These are phyloP conservation scores for Rhodotorula mucilaginosa DNA, from an alignment of 1,284 basidiomycete genomes.

Conservation along the genomic window DNA sequence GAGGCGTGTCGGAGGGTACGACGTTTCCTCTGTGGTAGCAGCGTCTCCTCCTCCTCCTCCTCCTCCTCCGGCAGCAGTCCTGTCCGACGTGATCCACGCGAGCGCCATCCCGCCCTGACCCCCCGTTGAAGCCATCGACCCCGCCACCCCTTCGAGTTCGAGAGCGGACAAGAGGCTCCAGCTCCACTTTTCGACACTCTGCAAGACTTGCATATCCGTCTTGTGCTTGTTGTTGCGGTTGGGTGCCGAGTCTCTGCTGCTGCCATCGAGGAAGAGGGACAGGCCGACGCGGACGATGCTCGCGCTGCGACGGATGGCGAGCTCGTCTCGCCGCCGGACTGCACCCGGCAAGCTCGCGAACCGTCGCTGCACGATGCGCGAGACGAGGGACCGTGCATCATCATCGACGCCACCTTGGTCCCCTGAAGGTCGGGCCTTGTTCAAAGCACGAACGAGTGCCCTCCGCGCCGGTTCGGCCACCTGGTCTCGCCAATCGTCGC, in stretches of 20 bases:
- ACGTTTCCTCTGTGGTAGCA: slow-evolving; percentile 45
- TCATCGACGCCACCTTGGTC: slow-evolving; percentile 29
- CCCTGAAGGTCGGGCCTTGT: slow-evolving; percentile 45
- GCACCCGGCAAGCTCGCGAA: slow-evolving; percentile 72
- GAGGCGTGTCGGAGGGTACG: slow-evolving; percentile 16
- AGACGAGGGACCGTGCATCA: not conserved
- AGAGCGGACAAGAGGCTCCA: slow-evolving; percentile 74
- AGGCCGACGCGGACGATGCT: slow-evolving; percentile 69
- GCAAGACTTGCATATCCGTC: slow-evolving; percentile 50
- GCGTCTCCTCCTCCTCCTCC: too few relatives aligned
- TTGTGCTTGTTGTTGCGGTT: slow-evolving; percentile 50
- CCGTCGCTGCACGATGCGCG: slow-evolving; percentile 55
- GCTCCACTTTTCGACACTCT: slow-evolving; percentile 81
- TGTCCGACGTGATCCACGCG: slow-evolving; percentile 54
- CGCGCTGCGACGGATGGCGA: slow-evolving; percentile 65
- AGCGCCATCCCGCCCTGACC: slow-evolving; percentile 49
- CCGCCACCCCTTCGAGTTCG: slow-evolving; percentile 61
- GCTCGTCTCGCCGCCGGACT: slow-evolving; percentile 65
- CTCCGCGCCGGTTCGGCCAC: slow-evolving; percentile 58
- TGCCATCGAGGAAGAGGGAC: slow-evolving; percentile 50
- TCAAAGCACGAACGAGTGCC: slow-evolving; percentile 48
- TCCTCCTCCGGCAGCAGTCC: slow-evolving; percentile 1
- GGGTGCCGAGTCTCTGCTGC: slow-evolving; percentile 4
- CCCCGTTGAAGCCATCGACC: slow-evolving; percentile 52
- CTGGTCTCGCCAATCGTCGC: slow-evolving; percentile 55